phyloP scores from a whole-genome alignment of 2,329 filamentous ascomycete genomes.

The Neofusicoccum umdonicola region DNA sequence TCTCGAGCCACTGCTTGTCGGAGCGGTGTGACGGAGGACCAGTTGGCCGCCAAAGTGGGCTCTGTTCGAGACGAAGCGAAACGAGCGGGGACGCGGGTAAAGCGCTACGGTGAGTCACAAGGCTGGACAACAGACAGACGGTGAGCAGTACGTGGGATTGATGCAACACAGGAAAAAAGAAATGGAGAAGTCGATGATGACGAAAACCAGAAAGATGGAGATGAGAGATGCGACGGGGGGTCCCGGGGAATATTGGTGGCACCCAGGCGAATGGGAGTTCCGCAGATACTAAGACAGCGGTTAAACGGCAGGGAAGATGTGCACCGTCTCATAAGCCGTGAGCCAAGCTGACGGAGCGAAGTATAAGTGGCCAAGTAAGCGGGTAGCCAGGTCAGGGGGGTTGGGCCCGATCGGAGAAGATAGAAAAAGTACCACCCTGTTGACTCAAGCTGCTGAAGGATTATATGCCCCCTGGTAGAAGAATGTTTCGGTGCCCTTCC shows the following conservation, averaged over 20 bases:
- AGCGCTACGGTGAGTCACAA: conserved; percentile 7
- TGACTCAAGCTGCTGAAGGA: conserved; percentile 7
- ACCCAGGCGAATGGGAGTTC: neutral
- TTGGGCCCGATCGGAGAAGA: neutral
- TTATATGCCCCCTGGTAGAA: conserved; percentile 1
- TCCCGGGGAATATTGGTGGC: neutral
- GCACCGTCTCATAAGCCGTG: conserved; percentile 2
- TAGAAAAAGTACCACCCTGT: neutral
- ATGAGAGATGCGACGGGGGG: neutral
- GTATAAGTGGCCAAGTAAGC: neutral
- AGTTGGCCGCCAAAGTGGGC: conserved; percentile 4
- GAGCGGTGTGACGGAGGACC: conserved; percentile 1
- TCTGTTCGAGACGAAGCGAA: neutral
- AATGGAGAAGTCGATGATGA: neutral
- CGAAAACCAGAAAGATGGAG: neutral
- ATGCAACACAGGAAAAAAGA: neutral
- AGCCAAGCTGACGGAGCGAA: neutral
- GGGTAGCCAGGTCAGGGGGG: neutral
- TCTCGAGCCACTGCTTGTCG: neutral
- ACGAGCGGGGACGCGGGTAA: neutral
- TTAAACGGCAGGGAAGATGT: neutral
- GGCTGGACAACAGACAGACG: neutral
- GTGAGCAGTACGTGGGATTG: neutral
- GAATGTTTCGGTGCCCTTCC: conserved; percentile 7
- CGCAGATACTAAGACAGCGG: neutral